phyloP scores from a whole-genome alignment of 169 alveolate genomes.

The Cryptosporidium ryanae region DNA sequence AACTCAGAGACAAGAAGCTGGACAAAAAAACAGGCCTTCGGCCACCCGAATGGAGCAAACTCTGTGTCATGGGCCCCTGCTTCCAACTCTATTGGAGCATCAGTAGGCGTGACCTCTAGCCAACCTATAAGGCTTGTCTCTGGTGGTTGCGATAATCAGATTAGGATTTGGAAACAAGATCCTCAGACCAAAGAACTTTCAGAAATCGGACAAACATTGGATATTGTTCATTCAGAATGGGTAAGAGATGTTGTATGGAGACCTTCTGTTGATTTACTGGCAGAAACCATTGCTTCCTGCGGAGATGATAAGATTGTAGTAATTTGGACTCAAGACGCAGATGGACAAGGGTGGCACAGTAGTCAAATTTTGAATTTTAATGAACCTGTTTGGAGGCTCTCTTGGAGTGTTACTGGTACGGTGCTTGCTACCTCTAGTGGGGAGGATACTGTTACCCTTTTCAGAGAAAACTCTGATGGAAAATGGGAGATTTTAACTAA shows the following conservation, averaged over 20 bases:
- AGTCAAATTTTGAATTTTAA: slow-evolving; percentile 76
- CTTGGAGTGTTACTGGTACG: slow-evolving; percentile 82
- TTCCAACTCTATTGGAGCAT: slow-evolving; percentile 66
- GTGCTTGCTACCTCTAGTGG: slow-evolving; percentile 81
- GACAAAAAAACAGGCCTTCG: slow-evolving; percentile 80
- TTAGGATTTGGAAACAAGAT: slow-evolving; percentile 85
- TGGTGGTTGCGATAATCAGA: slow-evolving; percentile 87
- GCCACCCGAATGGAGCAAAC: slow-evolving; percentile 86
- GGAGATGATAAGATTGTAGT: slow-evolving; percentile 82
- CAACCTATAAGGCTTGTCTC: slow-evolving; percentile 84
- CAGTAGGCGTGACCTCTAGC: slow-evolving; percentile 60
- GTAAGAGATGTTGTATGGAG: slow-evolving; percentile 92
- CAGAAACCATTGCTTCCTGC: slow-evolving; percentile 85
- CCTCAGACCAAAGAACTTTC: slow-evolving; percentile 79
- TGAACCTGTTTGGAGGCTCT: slow-evolving; percentile 81
- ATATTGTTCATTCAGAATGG: slow-evolving; percentile 84
- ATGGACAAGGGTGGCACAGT: slow-evolving; percentile 77
- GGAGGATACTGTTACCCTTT: slow-evolving; percentile 75
- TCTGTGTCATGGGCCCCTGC: slow-evolving; percentile 87
- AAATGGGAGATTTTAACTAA: slow-evolving; percentile 79
- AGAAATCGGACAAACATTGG: slow-evolving; percentile 75
- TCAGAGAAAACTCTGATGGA: slow-evolving; percentile 79
- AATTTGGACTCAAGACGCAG: slow-evolving; percentile 79
- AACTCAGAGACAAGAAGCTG: slow-evolving; percentile 78
- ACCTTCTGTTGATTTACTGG: slow-evolving; percentile 80